Evolutionary conservation across 2,329 filamentous ascomycete species (phyloP).

Genomic region (Neophaeococcomyces mojaviensis): DNA sequence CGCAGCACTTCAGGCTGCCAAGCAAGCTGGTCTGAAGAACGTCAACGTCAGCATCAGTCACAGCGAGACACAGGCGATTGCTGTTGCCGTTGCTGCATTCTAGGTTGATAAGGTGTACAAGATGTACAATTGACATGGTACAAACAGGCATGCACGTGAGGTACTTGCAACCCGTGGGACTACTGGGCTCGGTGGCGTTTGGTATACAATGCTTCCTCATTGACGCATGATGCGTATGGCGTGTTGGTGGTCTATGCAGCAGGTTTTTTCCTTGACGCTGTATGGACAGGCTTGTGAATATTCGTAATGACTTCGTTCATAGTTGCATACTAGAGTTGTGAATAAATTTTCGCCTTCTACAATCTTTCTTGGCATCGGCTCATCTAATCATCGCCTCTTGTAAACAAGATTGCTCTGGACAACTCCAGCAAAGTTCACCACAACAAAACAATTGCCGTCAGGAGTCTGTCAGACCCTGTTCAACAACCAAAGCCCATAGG

Average conservation of each 20-base stretch:
- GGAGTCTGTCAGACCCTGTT: no score
- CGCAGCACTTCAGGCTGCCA: constrained; percentile 73
- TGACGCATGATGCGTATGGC: no score
- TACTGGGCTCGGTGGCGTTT: no score
- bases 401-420: neutral
- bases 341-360: constrained; percentile 2
- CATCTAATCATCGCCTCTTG: neutral
- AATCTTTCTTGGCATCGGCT: neutral
- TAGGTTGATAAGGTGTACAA: constrained; percentile 31
- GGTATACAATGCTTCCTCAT: no score
- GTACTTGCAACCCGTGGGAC: no score
- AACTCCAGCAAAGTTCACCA: no score
- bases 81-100: constrained; percentile 79
- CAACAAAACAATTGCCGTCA: no score
- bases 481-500: no score
- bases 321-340: constrained; percentile 1
- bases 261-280: neutral
- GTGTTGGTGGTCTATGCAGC: no score
- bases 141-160: no score
- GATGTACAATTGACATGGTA: no score
- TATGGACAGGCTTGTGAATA: neutral
- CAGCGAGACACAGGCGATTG: constrained; percentile 87
- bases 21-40: constrained; percentile 76
- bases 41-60: constrained; percentile 94
- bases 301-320: neutral